Percentiles rank a stretch among this genome's conserved stretches.
Conservation (phyloP, 306 rosid species). For the Casuarina equisetifolia region DNA sequence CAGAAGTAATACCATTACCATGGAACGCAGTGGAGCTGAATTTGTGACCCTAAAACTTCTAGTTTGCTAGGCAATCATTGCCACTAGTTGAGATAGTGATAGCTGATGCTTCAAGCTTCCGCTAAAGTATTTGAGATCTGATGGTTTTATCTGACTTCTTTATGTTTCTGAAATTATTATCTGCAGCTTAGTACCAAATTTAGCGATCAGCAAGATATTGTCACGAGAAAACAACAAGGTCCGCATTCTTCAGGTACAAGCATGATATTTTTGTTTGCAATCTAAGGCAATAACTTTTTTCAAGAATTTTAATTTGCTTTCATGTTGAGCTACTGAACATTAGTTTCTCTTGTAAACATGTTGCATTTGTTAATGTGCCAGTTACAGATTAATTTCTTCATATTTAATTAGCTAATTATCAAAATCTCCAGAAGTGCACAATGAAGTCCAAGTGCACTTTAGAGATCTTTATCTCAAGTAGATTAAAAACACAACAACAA, state of each 20-base stretch:
- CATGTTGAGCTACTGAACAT: not conserved
- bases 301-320: not conserved
- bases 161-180: slow-evolving; percentile 9
- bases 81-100: not conserved
- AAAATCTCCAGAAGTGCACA: not conserved
- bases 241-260: slow-evolving; percentile 88
- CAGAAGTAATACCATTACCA: not conserved
- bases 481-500: not conserved
- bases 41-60: not conserved
- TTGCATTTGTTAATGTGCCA: not conserved
- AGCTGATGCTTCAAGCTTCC: not conserved
- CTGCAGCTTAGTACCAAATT: slow-evolving; percentile 90
- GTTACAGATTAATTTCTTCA: not conserved
- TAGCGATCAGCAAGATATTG: slow-evolving; percentile 87
- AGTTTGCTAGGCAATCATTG: not conserved
- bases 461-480: not conserved
- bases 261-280: not conserved
- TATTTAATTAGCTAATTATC: not conserved
- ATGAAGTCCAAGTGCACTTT: not conserved
- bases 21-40: not conserved
- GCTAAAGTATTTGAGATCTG: slow-evolving; percentile 7
- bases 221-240: slow-evolving; percentile 94
- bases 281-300: not conserved
- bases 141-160: slow-evolving; percentile 21
- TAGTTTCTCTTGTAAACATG: not conserved